phyloP scores from a whole-genome alignment of 208 protist species.

The Ichthyophonus hoferi region DNA sequence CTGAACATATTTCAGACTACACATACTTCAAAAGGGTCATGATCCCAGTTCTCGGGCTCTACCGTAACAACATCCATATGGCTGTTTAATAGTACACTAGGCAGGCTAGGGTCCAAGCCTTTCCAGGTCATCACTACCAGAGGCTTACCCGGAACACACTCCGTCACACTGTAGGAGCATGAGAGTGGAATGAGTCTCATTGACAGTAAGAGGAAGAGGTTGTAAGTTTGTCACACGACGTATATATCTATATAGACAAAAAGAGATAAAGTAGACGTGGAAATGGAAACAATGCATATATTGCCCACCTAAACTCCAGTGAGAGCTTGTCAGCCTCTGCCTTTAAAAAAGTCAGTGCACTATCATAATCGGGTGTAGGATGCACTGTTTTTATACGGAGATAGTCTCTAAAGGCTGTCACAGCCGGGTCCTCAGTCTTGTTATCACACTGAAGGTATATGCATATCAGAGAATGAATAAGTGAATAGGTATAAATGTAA shows the following conservation, averaged over 20 bases:
- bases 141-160: conserved; percentile 19
- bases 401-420: conserved; percentile 29
- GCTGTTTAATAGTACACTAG: conserved; percentile 64
- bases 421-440: neutral
- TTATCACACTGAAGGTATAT: neutral
- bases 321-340: neutral
- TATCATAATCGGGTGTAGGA: conserved; percentile 34
- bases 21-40: conserved; percentile 1
- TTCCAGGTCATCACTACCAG: conserved; percentile 15
- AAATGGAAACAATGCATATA: neutral
- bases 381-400: conserved; percentile 37
- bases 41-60: conserved; percentile 47
- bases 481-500: neutral
- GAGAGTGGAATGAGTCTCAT: neutral
- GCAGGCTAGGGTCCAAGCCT: conserved; percentile 52
- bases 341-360: neutral
- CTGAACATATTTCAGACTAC: too few relatives aligned
- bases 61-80: conserved; percentile 73
- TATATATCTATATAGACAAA: neutral
- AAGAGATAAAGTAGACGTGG: neutral
- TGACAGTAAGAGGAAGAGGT: neutral
- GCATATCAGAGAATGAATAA: neutral
- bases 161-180: neutral
- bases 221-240: neutral
- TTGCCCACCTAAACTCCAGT: neutral